Evolutionary conservation across 305 asterid genomes (phyloP), one percentile per base, ranked within the genome.

Genomic region (Rubia tinctorum): DNA sequence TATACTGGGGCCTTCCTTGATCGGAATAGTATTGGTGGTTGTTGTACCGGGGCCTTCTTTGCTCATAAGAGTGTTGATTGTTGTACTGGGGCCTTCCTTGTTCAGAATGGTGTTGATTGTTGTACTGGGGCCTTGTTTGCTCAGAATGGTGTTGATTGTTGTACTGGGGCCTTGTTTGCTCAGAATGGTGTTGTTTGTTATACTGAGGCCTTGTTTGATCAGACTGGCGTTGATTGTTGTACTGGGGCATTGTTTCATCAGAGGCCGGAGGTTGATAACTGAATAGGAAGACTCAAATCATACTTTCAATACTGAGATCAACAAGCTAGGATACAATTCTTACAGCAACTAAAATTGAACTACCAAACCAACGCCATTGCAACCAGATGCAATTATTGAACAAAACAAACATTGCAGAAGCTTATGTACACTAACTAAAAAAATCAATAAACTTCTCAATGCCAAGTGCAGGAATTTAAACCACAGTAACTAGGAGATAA

Each of bases 181-280:
- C 82, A 14, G 18, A 11, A 11, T 13, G 22, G n/a, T 14, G 18
- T 15, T 49, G 56, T 1, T 49, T 49, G 56, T 49, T 49, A 18
- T 49, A 49, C 56, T 15, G 56, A 0, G 56, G 56, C 56, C 58
- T 51, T 3, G 8, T n/a, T 51, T 51, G 58, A 5, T 51, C 58
- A 51, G 1, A 51, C 4, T 14, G 8, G 58, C 2, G n/a, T 17
- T 51, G 58, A 51, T 51, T 15, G 20, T 51, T 51, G 58, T 51
- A 14, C 58, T 4, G 20, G 10, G 20, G 58, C 8, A 17, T 53
- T 53, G 59, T 53, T 53, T 53, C 10, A 53, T 53, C 59, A 66
- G 81, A 83, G 43, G 88, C 73, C 17, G 98, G 96, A 73, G 89
- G 89, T 88, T 93, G 98, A 81, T 91, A 93, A 71, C 98, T 93